Base-by-base conservation (phyloP, 768 basidiomycete genomes). In the Mycena maculata region DNA sequence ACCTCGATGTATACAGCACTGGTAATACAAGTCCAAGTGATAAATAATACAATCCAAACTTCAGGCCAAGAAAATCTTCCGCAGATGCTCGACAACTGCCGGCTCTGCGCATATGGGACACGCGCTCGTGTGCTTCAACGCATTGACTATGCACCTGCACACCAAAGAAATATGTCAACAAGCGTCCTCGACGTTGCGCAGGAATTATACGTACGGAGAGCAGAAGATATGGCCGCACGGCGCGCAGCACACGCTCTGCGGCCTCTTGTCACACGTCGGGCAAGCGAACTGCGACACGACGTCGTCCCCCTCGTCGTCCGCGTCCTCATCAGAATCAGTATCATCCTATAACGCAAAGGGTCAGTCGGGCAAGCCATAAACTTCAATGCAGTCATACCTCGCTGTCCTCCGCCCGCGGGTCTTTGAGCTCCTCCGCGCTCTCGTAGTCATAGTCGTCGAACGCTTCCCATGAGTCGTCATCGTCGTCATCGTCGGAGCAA, bases 401-500 rank as follows among this genome's bases (percentile, higher is more conserved):
- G 0, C n/a, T 44, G 20, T 44, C n/a, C 31, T 45, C n/a, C n/a
- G n/a, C n/a, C n/a, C n/a, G 25, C 33, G 20, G 42, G 7, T 70
- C 68, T 10, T 54, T 54, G 48, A 69, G 57, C 41, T 73, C 71
- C 50, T 72, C 70, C 45, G 61, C 61, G 36, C 71, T 69, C 28
- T 72, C 68, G 20, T 58, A 73, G 42, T 71, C 72, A 39, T 60
- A 73, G 1, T 71, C 71, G 33, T 74, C 72, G 13, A 48, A 73
- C 16, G 60, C 66, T 56, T 72, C 63, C 57, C 69, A 73, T 69
- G 74, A 60, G 59, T 73, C 74, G 48, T 76, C 75, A 65, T 77
- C 72, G 33, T 36, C 33, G 13, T 36, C 33, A 6, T 36, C 33
- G 8, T 36, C 33, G n/a, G n/a, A n/a, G 68, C 44, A 48, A 3